Evolutionary conservation across 1,284 basidiomycete species (phyloP).

Genomic region (Spongiforma sp.): DNA sequence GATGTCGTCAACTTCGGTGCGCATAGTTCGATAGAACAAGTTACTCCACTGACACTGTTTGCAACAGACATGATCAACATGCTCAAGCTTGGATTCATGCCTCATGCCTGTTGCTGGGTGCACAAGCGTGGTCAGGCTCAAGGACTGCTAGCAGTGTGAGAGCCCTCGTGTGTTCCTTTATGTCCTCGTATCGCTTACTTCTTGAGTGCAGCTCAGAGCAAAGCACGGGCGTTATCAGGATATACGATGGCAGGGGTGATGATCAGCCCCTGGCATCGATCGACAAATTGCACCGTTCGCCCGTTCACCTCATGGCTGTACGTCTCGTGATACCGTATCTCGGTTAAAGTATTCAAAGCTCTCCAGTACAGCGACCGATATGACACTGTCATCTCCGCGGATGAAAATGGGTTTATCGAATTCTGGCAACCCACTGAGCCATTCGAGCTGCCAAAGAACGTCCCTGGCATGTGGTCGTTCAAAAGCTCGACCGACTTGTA

Average conservation of each 20-base stretch:
- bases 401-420: conserved; percentile 94
- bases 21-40: conserved; percentile 1
- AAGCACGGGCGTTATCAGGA: conserved; percentile 73
- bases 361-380: conserved; percentile 87
- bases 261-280: conserved; percentile 78
- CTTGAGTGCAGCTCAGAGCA: conserved; percentile 72
- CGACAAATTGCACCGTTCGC: conserved; percentile 80
- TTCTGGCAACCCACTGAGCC: conserved; percentile 94
- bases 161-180: conserved; percentile 4
- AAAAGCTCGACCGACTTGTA: conserved; percentile 95
- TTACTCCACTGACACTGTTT: not conserved
- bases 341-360: conserved; percentile 7
- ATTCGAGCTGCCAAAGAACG: conserved; percentile 81
- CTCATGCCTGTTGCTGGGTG: conserved; percentile 93
- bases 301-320: conserved; percentile 92
- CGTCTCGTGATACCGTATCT: conserved; percentile 37
- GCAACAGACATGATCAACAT: conserved; percentile 97
- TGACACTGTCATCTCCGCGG: conserved; percentile 93
- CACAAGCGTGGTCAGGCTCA: conserved; percentile 89
- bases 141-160: conserved; percentile 87
- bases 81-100: conserved; percentile 85
- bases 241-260: conserved; percentile 93
- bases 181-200: conserved; percentile 8
- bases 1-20: conserved; percentile 97
- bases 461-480: conserved; percentile 86